These are phyloP conservation scores for Chlorociboria aeruginascens DNA, from an alignment of 495 filamentous ascomycete genomes.

Conservation along the genomic window DNA sequence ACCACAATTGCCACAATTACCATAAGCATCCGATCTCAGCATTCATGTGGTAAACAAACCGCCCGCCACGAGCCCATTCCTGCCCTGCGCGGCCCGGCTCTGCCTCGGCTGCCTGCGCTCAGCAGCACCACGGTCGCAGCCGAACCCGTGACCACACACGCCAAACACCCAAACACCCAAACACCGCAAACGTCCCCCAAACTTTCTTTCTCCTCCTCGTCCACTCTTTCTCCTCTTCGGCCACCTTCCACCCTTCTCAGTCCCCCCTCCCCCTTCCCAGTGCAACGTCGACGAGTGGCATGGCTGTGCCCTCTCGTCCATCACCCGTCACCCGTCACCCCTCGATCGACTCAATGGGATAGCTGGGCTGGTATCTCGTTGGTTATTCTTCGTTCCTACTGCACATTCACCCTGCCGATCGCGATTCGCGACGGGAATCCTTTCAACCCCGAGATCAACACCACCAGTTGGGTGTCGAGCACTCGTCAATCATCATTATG, in stretches of 20 bases:
- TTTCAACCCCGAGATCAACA: background rate
- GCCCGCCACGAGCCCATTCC: too few species aligned
- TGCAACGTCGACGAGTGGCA: too few species aligned
- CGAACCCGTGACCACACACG: too few species aligned
- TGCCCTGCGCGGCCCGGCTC: too few species aligned
- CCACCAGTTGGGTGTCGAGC: background rate
- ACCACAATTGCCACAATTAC: too few species aligned
- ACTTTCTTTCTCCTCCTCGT: background rate
- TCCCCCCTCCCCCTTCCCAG: too few species aligned
- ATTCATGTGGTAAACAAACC: too few species aligned
- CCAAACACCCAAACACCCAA: background rate
- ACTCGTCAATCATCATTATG: background rate
- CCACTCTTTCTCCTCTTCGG: background rate
- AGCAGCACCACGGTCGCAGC: too few species aligned
- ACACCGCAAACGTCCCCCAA: background rate
- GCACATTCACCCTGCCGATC: background rate
- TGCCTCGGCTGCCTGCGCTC: too few species aligned
- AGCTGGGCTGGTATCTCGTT: conserved; percentile 11
- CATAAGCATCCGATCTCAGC: too few species aligned
- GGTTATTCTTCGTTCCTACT: too few species aligned
- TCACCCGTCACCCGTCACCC: conserved; percentile 3
- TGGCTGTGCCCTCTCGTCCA: background rate
- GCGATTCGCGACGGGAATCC: background rate
- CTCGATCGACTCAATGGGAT: conserved; percentile 13
- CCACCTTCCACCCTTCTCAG: too few species aligned